A percentile compares a stretch with the other conserved stretches of the same genome.
Conservation (phyloP, 2,329 filamentous ascomycete species). For the Sclerotinia glacialis region DNA sequence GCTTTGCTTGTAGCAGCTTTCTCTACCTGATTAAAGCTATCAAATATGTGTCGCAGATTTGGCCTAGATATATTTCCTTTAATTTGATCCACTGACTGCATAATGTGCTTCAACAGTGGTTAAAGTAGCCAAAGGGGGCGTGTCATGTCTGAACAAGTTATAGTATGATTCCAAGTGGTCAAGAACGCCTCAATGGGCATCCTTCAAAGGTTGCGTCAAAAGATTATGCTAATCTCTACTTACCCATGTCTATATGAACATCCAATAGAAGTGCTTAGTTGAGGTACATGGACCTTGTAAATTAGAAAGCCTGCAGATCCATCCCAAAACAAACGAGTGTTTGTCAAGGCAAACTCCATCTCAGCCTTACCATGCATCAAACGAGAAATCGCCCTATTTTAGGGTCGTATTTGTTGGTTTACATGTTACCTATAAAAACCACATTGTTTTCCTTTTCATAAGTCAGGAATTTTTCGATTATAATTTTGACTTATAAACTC, state of each 20-base stretch:
- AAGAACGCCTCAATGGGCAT: background rate
- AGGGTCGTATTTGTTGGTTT: background rate
- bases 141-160: background rate
- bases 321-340: background rate
- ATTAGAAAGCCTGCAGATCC: background rate
- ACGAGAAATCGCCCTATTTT: background rate
- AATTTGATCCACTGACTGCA: background rate
- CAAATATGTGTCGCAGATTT: background rate
- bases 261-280: background rate
- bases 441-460: background rate
- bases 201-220: background rate
- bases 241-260: background rate
- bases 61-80: background rate
- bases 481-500: background rate
- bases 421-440: background rate
- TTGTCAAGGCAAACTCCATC: background rate
- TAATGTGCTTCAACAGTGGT: background rate
- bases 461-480: background rate
- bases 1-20: background rate
- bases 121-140: background rate
- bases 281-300: background rate
- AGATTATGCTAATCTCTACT: background rate
- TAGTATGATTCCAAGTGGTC: background rate
- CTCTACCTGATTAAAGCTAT: background rate
- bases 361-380: constrained; percentile 1